Evolutionary conservation across 169 alveolate species (phyloP).

Genomic region (Perkinsus chesapeaki): DNA sequence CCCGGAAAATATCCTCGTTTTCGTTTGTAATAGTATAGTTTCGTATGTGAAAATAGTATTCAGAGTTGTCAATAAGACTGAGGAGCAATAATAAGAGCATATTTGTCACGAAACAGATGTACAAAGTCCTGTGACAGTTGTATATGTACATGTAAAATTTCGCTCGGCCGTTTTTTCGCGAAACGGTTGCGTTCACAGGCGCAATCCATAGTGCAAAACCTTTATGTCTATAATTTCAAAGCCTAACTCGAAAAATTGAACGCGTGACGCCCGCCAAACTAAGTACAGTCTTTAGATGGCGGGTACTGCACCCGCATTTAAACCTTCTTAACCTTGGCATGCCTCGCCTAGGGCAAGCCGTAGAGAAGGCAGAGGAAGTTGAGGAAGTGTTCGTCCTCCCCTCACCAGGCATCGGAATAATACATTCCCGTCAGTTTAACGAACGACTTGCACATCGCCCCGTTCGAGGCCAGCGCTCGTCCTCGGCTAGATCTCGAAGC

Average conservation of each 20-base stretch:
- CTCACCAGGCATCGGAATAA: too few species aligned
- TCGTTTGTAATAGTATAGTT: too few species aligned
- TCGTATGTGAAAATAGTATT: not conserved
- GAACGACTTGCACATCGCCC: not conserved
- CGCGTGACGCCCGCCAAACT: not conserved
- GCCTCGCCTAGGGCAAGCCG: not conserved
- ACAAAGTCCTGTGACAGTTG: too few species aligned
- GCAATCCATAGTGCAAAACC: not conserved
- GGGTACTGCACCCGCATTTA: not conserved
- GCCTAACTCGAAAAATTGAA: not conserved
- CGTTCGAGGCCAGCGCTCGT: not conserved
- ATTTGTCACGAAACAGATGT: too few species aligned
- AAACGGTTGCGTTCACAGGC: not conserved
- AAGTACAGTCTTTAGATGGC: not conserved
- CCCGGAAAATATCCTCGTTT: not conserved
- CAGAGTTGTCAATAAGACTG: too few species aligned
- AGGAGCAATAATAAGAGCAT: too few species aligned
- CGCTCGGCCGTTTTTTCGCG: not conserved
- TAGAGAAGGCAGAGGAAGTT: not conserved
- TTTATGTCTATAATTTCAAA: not conserved
- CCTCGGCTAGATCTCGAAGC: not conserved
- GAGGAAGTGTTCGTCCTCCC: not conserved
- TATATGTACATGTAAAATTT: not conserved
- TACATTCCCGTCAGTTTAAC: not conserved
- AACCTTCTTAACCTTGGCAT: not conserved